phyloP scores from a whole-genome alignment of 2,329 filamentous ascomycete genomes.

The Penicillium sclerotiorum region DNA sequence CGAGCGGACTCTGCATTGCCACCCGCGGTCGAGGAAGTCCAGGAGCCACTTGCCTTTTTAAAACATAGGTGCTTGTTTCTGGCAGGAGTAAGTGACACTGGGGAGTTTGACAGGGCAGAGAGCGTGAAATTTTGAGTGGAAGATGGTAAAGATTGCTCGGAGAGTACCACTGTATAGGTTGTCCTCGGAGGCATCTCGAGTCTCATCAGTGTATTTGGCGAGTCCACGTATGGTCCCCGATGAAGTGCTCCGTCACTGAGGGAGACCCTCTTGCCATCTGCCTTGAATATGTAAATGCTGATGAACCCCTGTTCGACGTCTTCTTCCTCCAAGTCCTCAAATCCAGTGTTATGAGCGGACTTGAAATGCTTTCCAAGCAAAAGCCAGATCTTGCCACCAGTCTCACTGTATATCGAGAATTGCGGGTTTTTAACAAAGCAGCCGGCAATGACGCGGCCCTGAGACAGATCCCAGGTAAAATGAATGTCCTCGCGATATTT shows the following conservation, averaged over 20 bases:
- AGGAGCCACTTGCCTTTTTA: slow-evolving; percentile 64
- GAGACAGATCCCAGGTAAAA: slow-evolving; percentile 76
- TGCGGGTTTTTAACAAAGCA: slow-evolving; percentile 71
- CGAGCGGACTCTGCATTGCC: slow-evolving; percentile 76
- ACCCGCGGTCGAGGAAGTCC: slow-evolving; percentile 79
- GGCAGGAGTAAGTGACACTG: slow-evolving; percentile 65
- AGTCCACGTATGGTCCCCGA: slow-evolving; percentile 86
- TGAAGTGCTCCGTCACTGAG: slow-evolving; percentile 71
- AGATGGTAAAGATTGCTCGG: slow-evolving; percentile 76
- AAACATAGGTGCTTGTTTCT: slow-evolving; percentile 61
- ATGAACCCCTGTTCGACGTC: slow-evolving; percentile 74
- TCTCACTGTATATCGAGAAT: slow-evolving; percentile 56
- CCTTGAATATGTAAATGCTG: slow-evolving; percentile 78
- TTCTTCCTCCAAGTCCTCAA: slow-evolving; percentile 37
- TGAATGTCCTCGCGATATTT: slow-evolving; percentile 81
- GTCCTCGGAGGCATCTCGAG: slow-evolving; percentile 61
- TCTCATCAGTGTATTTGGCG: slow-evolving; percentile 84
- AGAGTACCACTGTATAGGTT: slow-evolving; percentile 67
- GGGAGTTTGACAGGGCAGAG: slow-evolving; percentile 72
- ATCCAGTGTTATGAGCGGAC: slow-evolving; percentile 59
- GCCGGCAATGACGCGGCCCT: slow-evolving; percentile 62
- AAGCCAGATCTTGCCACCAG: slow-evolving; percentile 73
- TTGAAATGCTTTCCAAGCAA: slow-evolving; percentile 85
- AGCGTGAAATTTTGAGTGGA: slow-evolving; percentile 82
- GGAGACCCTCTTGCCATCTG: slow-evolving; percentile 70